Conservation (phyloP, 2,329 filamentous ascomycete genomes). For the Whalleya microplaca region DNA sequence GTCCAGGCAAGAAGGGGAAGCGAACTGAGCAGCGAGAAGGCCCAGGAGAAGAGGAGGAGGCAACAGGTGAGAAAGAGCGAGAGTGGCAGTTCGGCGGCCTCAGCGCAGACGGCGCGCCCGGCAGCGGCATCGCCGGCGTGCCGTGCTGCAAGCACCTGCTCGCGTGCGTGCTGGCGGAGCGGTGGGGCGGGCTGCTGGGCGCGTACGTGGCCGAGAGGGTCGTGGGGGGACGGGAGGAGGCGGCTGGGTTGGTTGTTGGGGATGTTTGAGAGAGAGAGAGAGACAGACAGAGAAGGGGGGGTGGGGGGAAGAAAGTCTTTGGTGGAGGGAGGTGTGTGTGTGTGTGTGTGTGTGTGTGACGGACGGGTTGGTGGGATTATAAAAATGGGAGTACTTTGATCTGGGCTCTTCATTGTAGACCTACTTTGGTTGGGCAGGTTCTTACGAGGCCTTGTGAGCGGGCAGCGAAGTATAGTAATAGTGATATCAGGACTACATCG, state of each 20-base stretch:
- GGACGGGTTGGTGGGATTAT: no score
- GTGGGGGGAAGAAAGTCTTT: background rate
- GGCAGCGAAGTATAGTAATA: no score
- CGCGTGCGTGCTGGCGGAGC: constrained; percentile 76
- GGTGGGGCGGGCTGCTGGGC: constrained; percentile 62
- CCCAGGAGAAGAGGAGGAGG: background rate
- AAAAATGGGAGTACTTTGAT: no score
- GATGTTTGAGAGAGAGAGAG: constrained; percentile 38
- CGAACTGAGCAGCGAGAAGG: constrained; percentile 3
- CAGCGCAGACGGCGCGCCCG: constrained; percentile 39
- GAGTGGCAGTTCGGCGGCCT: constrained; percentile 39
- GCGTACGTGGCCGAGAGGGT: constrained; percentile 56
- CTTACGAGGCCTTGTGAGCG: no score
- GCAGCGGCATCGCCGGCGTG: constrained; percentile 39
- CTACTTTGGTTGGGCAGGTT: background rate
- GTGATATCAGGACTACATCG: no score
- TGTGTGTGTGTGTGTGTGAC: no score
- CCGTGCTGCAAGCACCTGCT: constrained; percentile 87
- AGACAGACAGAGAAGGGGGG: background rate
- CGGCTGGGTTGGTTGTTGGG: constrained; percentile 62
- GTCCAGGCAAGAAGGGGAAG: constrained; percentile 4
- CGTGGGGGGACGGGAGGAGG: constrained; percentile 69
- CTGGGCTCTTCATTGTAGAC: no score
- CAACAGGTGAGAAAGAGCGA: no score
- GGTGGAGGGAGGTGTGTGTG: no score